Evolutionary conservation across 2,329 filamentous ascomycete genomes (phyloP).

Genomic region (Ophiostoma ips): DNA sequence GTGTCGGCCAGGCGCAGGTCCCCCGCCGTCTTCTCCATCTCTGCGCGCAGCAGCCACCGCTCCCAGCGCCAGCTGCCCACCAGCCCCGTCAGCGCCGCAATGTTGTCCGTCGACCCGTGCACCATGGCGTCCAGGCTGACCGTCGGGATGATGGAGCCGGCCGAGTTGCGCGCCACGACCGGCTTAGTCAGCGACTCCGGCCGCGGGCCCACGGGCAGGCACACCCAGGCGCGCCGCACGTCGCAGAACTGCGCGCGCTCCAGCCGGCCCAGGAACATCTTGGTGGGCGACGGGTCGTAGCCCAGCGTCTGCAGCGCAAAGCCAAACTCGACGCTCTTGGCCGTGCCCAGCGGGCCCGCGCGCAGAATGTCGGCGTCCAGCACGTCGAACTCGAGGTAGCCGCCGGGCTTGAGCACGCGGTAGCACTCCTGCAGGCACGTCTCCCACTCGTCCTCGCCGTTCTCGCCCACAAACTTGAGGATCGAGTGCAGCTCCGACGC

Average conservation of each 20-base stretch:
- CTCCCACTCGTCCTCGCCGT: slow-evolving; percentile 74
- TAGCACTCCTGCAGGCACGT: slow-evolving; percentile 72
- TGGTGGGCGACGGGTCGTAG: slow-evolving; percentile 76
- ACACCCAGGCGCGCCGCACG: slow-evolving; percentile 75
- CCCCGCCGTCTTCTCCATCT: slow-evolving; percentile 65
- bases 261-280: slow-evolving; percentile 64
- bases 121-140: slow-evolving; percentile 48
- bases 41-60: slow-evolving; percentile 81
- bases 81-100: slow-evolving; percentile 64
- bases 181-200: slow-evolving; percentile 26
- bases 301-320: slow-evolving; percentile 80
- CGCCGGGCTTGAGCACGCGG: slow-evolving; percentile 83
- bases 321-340: slow-evolving; percentile 81
- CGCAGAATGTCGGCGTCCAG: slow-evolving; percentile 86
- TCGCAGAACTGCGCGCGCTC: slow-evolving; percentile 63
- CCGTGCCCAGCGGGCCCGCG: slow-evolving; percentile 63
- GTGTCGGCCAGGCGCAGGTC: slow-evolving; percentile 44
- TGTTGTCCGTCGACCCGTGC: slow-evolving; percentile 54
- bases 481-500: slow-evolving; percentile 76
- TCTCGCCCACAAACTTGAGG: slow-evolving; percentile 57
- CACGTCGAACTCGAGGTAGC: slow-evolving; percentile 80
- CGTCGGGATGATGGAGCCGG: slow-evolving; percentile 28
- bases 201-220: slow-evolving; percentile 61
- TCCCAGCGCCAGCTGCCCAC: slow-evolving; percentile 89
- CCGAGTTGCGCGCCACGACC: slow-evolving; percentile 19